Evolutionary conservation across 2,329 filamentous ascomycete species (phyloP).

Genomic region (Xylariaceae sp.): DNA sequence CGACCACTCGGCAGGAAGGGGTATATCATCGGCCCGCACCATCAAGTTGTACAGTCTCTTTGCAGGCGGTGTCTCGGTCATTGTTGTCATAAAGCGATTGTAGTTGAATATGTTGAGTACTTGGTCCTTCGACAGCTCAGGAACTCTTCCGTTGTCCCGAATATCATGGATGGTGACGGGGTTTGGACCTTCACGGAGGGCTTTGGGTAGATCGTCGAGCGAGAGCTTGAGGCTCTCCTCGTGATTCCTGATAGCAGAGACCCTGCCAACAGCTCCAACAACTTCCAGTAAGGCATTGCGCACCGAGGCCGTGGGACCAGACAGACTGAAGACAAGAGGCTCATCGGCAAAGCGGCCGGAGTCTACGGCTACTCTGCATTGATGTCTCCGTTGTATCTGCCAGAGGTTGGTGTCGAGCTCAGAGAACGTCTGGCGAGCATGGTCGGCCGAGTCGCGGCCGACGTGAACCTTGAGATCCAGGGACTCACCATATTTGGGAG

Average conservation of each 20-base stretch:
- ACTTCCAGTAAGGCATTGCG: slow-evolving; percentile 27
- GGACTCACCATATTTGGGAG: slow-evolving; percentile 21
- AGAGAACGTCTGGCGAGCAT: slow-evolving; percentile 21
- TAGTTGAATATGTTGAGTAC: too few species aligned
- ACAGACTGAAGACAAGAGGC: slow-evolving; percentile 24
- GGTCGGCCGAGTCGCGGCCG: slow-evolving; percentile 21
- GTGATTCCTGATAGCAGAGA: slow-evolving; percentile 26
- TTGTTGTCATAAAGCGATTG: neutral
- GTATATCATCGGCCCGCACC: slow-evolving; percentile 25
- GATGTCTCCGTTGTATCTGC: slow-evolving; percentile 24
- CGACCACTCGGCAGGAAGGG: slow-evolving; percentile 26
- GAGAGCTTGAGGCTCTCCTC: slow-evolving; percentile 3
- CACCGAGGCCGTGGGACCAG: slow-evolving; percentile 26
- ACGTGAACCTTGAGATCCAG: slow-evolving; percentile 29
- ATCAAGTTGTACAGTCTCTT: slow-evolving; percentile 17
- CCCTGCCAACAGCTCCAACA: slow-evolving; percentile 21
- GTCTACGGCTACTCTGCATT: slow-evolving; percentile 25
- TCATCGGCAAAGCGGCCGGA: slow-evolving; percentile 10
- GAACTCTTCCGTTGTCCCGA: slow-evolving; percentile 10
- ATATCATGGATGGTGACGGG: slow-evolving; percentile 12
- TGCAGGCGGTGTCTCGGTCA: slow-evolving; percentile 14
- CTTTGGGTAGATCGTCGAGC: neutral
- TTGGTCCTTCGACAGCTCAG: slow-evolving; percentile 15
- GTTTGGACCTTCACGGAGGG: neutral
- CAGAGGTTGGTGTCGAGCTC: slow-evolving; percentile 24